Evolutionary conservation across 2,329 filamentous ascomycete genomes (phyloP).

Genomic region (Apiospora saccharicola): DNA sequence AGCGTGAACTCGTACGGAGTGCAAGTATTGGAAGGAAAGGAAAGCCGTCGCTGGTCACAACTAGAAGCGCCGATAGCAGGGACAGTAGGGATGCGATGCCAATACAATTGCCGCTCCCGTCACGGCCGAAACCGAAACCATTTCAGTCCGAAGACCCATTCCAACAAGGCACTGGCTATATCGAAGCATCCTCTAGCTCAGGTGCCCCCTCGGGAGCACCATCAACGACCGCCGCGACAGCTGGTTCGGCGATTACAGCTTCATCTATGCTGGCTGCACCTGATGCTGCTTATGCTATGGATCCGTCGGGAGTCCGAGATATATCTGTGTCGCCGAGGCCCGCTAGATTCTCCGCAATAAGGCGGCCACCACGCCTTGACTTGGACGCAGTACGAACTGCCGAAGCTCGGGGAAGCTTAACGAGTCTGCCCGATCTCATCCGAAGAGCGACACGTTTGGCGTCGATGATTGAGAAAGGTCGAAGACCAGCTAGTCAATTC

Average conservation of each 20-base stretch:
- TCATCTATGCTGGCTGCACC: slow-evolving; percentile 60
- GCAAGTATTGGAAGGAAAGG: slow-evolving; percentile 68
- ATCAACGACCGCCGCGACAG: slow-evolving; percentile 24
- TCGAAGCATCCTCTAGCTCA: slow-evolving; percentile 56
- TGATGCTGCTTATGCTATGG: slow-evolving; percentile 55
- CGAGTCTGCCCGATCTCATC: slow-evolving; percentile 91
- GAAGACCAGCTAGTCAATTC: slow-evolving; percentile 65
- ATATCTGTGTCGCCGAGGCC: slow-evolving; percentile 40
- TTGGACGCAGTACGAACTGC: slow-evolving; percentile 83
- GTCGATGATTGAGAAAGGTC: slow-evolving; percentile 85
- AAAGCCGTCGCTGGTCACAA: slow-evolving; percentile 63
- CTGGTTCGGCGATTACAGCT: slow-evolving; percentile 46
- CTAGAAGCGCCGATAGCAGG: slow-evolving; percentile 43
- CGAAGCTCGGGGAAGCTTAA: slow-evolving; percentile 86
- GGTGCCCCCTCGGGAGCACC: slow-evolving; percentile 40
- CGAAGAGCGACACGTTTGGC: slow-evolving; percentile 85
- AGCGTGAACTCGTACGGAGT: slow-evolving; percentile 65
- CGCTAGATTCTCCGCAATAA: slow-evolving; percentile 61
- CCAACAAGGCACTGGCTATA: slow-evolving; percentile 52
- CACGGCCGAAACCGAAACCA: slow-evolving; percentile 47
- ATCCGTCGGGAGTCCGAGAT: slow-evolving; percentile 44
- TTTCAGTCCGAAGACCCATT: slow-evolving; percentile 48
- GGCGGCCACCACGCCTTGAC: slow-evolving; percentile 77
- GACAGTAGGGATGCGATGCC: slow-evolving; percentile 37
- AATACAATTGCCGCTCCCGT: slow-evolving; percentile 26